phyloP scores from a whole-genome alignment of 2,329 filamentous ascomycete genomes.

The Chrysoporthe austroafricana region DNA sequence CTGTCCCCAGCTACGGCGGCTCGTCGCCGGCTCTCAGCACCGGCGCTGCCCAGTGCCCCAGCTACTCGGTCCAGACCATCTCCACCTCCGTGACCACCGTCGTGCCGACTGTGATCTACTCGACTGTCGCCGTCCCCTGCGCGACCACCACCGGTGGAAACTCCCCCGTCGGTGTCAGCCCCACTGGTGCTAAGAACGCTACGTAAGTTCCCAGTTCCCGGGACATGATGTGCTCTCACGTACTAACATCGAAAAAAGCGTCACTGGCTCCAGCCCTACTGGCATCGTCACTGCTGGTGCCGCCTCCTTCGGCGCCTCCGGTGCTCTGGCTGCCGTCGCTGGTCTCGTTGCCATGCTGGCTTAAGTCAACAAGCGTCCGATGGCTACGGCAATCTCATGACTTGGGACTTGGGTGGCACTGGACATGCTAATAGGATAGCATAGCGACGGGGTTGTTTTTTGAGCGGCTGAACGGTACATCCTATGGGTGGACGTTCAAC shows the following conservation, averaged over 20 bases:
- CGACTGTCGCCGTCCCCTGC: slow-evolving; percentile 50
- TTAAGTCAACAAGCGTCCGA: slow-evolving; percentile 43
- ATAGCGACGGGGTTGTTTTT: slow-evolving; percentile 6
- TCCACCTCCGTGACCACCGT: slow-evolving; percentile 61
- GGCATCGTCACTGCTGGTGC: slow-evolving; percentile 55
- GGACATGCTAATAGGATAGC: slow-evolving; percentile 7
- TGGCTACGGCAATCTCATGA: slow-evolving; percentile 44
- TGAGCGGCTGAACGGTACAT: slow-evolving; percentile 18
- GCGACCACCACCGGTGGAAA: slow-evolving; percentile 33
- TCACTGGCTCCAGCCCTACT: slow-evolving; percentile 40
- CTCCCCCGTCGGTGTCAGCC: slow-evolving; percentile 31
- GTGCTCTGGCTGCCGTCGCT: slow-evolving; percentile 57
- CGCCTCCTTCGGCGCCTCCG: slow-evolving; percentile 56
- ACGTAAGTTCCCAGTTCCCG: slow-evolving; percentile 35
- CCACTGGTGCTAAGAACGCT: slow-evolving; percentile 34
- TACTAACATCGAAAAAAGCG: slow-evolving; percentile 32
- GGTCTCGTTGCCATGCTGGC: slow-evolving; percentile 59
- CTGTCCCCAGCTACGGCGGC: slow-evolving; percentile 20
- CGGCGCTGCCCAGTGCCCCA: slow-evolving; percentile 37
- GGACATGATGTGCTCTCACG: neutral
- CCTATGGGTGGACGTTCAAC: slow-evolving; percentile 19
- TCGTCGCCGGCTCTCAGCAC: slow-evolving; percentile 30
- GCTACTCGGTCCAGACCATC: slow-evolving; percentile 53
- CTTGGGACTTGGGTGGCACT: slow-evolving; percentile 34
- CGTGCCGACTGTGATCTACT: slow-evolving; percentile 58